These are phyloP conservation scores for Beauveria rudraprayagi DNA, from an alignment of 2,329 filamentous ascomycete species.

Conservation along the genomic window DNA sequence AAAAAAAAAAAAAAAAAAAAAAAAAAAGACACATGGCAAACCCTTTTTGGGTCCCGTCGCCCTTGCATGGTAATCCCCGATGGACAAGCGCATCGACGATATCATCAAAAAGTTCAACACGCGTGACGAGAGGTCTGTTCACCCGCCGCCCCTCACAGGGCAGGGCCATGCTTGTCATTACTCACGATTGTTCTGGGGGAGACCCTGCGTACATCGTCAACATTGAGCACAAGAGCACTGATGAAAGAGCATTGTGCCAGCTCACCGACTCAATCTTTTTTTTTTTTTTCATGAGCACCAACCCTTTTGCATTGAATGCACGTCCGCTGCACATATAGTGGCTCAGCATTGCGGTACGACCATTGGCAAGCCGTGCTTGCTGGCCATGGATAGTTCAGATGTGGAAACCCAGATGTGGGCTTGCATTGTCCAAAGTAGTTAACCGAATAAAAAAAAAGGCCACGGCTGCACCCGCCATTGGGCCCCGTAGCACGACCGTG, in stretches of 20 bases:
- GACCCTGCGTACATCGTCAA: neutral
- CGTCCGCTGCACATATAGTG: neutral
- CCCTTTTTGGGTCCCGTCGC: neutral
- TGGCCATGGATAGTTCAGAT: no score
- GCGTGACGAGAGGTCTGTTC: neutral
- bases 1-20: no score
- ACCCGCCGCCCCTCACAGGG: neutral
- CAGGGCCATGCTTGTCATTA: neutral
- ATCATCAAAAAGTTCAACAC: no score
- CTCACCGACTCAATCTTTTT: neutral
- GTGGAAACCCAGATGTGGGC: neutral
- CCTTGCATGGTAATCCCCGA: neutral
- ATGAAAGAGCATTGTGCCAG: neutral
- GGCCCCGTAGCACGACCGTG: neutral
- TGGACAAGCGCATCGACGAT: neutral
- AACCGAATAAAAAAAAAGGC: no score
- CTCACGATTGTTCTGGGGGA: neutral
- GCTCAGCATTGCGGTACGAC: neutral
- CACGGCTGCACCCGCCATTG: no score
- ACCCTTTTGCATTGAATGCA: slow-evolving; percentile 3
- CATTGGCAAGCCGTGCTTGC: neutral
- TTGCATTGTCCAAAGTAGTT: neutral
- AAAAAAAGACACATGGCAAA: neutral
- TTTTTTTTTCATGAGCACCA: neutral
- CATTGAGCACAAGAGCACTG: no score